phyloP scores from a whole-genome alignment of 768 basidiomycete genomes.

The Rhizopogon rudus region DNA sequence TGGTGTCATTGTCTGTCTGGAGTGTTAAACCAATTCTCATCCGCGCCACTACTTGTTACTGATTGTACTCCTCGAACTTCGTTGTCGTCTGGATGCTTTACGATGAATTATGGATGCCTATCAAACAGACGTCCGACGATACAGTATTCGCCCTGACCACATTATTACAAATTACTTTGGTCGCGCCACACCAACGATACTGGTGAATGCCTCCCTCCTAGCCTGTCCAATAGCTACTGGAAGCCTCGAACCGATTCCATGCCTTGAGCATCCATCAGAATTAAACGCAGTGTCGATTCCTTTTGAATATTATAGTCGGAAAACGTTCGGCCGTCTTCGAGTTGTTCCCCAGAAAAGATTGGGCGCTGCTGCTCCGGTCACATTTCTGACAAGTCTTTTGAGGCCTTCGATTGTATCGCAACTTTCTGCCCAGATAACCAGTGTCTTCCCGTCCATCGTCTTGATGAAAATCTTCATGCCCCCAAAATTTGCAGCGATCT shows the following conservation, averaged over 20 bases:
- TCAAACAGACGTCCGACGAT: too few species aligned
- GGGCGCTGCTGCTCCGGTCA: conserved; percentile 75
- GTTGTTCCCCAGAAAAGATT: conserved; percentile 83
- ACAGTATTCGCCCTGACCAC: too few species aligned
- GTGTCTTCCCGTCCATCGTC: conserved; percentile 78
- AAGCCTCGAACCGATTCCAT: background rate
- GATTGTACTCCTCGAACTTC: too few species aligned
- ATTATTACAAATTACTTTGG: too few species aligned
- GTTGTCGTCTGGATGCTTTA: too few species aligned
- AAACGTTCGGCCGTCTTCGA: conserved; percentile 47
- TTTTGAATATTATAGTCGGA: conserved; percentile 68
- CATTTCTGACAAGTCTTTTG: conserved; percentile 70
- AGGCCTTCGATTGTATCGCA: conserved; percentile 85
- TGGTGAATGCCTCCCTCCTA: too few species aligned
- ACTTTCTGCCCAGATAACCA: conserved; percentile 81
- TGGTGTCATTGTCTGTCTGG: too few species aligned
- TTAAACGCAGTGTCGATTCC: conserved; percentile 60
- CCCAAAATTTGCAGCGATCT: conserved; percentile 24
- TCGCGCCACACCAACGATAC: too few species aligned
- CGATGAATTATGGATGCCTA: too few species aligned
- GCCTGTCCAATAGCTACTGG: too few species aligned
- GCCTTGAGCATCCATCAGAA: background rate
- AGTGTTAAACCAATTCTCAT: too few species aligned
- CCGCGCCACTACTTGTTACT: too few species aligned
- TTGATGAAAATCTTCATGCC: conserved; percentile 83